phyloP scores from a whole-genome alignment of 2,329 filamentous ascomycete genomes.

The Cadophora gregata region DNA sequence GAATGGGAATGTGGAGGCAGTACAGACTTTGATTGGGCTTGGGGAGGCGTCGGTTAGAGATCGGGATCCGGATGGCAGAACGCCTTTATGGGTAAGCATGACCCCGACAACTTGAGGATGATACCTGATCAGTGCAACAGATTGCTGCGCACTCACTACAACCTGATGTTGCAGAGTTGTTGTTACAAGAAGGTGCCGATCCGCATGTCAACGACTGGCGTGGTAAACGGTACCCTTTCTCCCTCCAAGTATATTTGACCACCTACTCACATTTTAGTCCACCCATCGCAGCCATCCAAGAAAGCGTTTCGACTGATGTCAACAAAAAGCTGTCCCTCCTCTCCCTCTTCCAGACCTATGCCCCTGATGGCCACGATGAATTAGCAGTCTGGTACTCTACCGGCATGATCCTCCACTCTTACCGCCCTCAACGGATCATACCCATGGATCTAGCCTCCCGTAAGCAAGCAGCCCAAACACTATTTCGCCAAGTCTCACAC shows the following conservation, averaged over 20 bases:
- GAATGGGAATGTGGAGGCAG: constrained; percentile 16
- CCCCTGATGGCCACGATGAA: constrained; percentile 15
- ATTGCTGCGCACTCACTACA: constrained; percentile 19
- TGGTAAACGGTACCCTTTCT: too few relatives aligned
- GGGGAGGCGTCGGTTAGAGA: constrained; percentile 22
- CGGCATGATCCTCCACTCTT: constrained; percentile 10
- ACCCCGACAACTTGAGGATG: neutral
- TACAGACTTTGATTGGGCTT: constrained; percentile 12
- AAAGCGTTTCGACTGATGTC: neutral
- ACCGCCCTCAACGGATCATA: constrained; percentile 19
- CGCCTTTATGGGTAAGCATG: constrained; percentile 27
- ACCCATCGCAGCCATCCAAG: constrained; percentile 11
- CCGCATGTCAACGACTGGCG: constrained; percentile 16
- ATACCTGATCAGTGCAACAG: neutral
- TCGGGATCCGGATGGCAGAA: constrained; percentile 22
- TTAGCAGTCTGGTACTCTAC: neutral
- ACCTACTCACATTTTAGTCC: constrained; percentile 3
- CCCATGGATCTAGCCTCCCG: neutral
- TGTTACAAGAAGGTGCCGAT: constrained; percentile 27
- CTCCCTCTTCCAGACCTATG: constrained; percentile 9
- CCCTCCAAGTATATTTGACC: neutral
- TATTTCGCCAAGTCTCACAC: neutral
- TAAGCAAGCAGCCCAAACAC: neutral
- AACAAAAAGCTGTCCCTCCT: constrained; percentile 20
- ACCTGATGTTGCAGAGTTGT: constrained; percentile 21